Evolutionary conservation across 129 eudicot genomes (phyloP).

Genomic region (Calendula officinalis): DNA sequence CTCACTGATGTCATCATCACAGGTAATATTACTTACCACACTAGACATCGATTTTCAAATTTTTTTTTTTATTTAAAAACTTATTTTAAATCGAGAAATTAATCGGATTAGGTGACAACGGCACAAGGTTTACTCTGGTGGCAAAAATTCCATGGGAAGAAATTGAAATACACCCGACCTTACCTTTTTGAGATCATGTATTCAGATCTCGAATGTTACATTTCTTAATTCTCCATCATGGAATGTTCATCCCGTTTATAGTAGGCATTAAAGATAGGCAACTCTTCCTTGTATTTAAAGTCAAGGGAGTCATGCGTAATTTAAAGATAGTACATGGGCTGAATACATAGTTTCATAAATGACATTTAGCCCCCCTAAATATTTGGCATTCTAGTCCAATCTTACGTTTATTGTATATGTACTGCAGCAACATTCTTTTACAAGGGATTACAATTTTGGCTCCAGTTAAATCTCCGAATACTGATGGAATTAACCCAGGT

Average conservation of each 20-base stretch:
- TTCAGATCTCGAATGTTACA: constrained; percentile 75
- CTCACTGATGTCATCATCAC: constrained; percentile 86
- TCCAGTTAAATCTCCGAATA: constrained; percentile 71
- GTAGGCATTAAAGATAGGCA: constrained; percentile 35
- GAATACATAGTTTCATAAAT: neutral
- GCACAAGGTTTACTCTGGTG: constrained; percentile 93
- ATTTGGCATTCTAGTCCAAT: neutral
- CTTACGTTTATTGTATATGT: neutral
- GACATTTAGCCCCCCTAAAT: neutral
- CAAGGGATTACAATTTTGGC: constrained; percentile 84
- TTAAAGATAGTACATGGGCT: neutral
- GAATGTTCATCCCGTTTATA: constrained; percentile 90
- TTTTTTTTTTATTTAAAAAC: no score
- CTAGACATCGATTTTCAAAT: no score
- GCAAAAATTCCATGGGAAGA: constrained; percentile 66
- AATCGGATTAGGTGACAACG: constrained; percentile 60
- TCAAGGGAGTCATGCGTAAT: neutral
- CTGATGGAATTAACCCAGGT: constrained; percentile 95
- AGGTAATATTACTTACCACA: constrained; percentile 46
- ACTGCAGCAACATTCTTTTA: constrained; percentile 66
- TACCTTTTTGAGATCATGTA: constrained; percentile 77
- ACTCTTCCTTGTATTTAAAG: neutral
- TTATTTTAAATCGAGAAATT: no score
- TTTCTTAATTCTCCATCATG: constrained; percentile 80
- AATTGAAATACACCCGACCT: constrained; percentile 74